phyloP scores from a whole-genome alignment of 2,329 filamentous ascomycete species.

The Drechmeria coniospora region DNA sequence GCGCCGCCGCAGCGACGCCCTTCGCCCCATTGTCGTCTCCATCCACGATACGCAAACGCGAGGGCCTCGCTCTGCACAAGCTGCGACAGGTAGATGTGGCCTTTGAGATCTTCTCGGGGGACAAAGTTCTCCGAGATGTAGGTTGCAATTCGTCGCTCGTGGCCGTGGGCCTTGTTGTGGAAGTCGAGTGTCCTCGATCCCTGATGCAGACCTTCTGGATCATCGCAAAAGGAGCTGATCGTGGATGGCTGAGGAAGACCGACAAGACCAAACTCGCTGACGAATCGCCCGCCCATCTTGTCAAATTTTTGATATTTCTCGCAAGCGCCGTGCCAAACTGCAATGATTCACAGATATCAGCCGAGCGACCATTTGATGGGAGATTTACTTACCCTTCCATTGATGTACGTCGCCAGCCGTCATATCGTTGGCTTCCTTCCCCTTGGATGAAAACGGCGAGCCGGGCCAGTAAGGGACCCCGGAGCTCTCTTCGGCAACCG shows the following conservation, averaged over 20 bases:
- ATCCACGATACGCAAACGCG: conserved; percentile 33
- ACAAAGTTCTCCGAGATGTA: conserved; percentile 67
- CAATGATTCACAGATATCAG: neutral
- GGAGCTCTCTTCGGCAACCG: conserved; percentile 45
- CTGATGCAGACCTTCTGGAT: conserved; percentile 36
- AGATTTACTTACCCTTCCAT: conserved; percentile 31
- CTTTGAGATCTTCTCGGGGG: conserved; percentile 39
- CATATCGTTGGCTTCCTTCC: conserved; percentile 40
- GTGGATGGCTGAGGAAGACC: conserved; percentile 50
- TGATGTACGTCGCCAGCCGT: conserved; percentile 69
- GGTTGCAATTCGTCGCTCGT: conserved; percentile 57
- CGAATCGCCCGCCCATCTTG: conserved; percentile 56
- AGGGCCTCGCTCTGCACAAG: conserved; percentile 38
- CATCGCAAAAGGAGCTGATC: conserved; percentile 47
- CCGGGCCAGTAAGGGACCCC: conserved; percentile 57
- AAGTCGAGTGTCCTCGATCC: conserved; percentile 65
- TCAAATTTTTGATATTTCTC: conserved; percentile 66
- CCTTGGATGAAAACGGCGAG: conserved; percentile 51
- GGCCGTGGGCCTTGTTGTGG: conserved; percentile 70
- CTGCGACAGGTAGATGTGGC: conserved; percentile 60
- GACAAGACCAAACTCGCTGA: conserved; percentile 67
- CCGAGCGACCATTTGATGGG: neutral
- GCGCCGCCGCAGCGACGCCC: conserved; percentile 47
- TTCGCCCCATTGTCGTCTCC: conserved; percentile 48
- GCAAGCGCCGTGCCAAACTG: conserved; percentile 53